Percentiles rank a stretch among this genome's conserved stretches.
These are phyloP conservation scores for Gynandropsis gynandra DNA, from an alignment of 345 rosid genomes.

Conservation along the genomic window DNA sequence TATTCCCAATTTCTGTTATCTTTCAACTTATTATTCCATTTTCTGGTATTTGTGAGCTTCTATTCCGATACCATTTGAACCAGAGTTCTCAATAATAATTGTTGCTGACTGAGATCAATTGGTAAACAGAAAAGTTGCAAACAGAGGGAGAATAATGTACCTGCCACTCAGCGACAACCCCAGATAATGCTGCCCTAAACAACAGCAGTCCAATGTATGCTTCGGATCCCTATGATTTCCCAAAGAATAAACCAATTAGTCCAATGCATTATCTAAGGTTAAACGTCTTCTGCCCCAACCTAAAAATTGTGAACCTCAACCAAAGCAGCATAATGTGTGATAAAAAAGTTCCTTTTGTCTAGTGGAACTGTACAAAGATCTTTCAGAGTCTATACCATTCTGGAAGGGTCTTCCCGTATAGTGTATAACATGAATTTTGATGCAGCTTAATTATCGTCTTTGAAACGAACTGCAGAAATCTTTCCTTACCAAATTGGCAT, in stretches of 20 bases:
- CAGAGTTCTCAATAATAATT: background rate
- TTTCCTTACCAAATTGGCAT: background rate
- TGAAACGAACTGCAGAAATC: conserved; percentile 1
- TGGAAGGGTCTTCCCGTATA: too few relatives aligned
- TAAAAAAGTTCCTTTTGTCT: too few relatives aligned
- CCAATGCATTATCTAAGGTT: conserved; percentile 3
- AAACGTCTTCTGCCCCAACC: background rate
- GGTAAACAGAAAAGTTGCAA: background rate
- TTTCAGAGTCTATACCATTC: too few relatives aligned
- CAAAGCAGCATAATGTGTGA: too few relatives aligned
- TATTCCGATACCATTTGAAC: background rate
- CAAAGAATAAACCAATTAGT: background rate
- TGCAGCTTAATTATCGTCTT: background rate
- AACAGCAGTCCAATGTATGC: conserved; percentile 82
- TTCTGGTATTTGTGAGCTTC: conserved; percentile 4
- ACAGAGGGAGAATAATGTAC: conserved; percentile 26
- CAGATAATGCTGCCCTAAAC: conserved; percentile 66
- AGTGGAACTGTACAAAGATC: too few relatives aligned
- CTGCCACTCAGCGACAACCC: conserved; percentile 92
- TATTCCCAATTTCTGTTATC: conserved; percentile 1
- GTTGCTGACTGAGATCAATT: background rate
- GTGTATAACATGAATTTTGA: too few relatives aligned
- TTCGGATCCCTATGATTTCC: conserved; percentile 68
- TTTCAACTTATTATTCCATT: background rate
- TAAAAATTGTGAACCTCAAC: background rate